Percentiles rank a stretch among this genome's conserved stretches.
Evolutionary conservation across 1,284 basidiomycete species (phyloP).

Genomic region (Ustilago esculenta): DNA sequence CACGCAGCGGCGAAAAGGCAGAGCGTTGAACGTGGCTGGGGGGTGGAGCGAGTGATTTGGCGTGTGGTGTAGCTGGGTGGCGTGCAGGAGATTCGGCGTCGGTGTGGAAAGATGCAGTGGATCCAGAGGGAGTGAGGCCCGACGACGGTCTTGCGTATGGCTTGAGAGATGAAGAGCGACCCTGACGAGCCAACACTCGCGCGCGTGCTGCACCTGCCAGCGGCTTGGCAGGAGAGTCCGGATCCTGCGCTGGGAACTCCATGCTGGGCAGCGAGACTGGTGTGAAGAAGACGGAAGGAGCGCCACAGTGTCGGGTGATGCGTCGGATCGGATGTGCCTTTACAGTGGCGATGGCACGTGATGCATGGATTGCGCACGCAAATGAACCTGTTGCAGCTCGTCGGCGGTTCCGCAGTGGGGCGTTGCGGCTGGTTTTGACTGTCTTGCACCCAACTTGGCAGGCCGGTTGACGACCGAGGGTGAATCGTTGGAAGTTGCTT

Average conservation of each 20-base stretch:
- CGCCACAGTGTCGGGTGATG: no score
- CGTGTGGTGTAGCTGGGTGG: constrained; percentile 14
- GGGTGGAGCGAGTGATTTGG: constrained; percentile 32
- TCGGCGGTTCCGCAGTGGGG: not conserved
- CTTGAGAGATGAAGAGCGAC: constrained; percentile 40
- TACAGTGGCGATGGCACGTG: not conserved
- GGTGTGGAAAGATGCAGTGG: constrained; percentile 16
- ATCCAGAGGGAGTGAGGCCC: constrained; percentile 10
- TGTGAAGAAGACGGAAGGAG: no score
- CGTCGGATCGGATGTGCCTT: no score
- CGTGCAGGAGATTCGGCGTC: constrained; percentile 18
- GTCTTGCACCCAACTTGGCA: constrained; percentile 26
- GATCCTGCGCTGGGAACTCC: constrained; percentile 51
- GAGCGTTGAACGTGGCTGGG: constrained; percentile 16
- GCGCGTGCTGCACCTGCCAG: constrained; percentile 42
- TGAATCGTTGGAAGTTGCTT: not conserved
- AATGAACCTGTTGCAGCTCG: constrained; percentile 1
- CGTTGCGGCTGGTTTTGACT: not conserved
- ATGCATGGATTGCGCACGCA: not conserved
- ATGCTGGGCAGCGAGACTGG: no score
- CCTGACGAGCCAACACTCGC: constrained; percentile 40
- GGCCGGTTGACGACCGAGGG: constrained; percentile 24
- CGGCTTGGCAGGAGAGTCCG: constrained; percentile 46
- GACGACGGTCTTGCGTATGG: constrained; percentile 43
- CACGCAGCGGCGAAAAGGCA: constrained; percentile 41